These are phyloP conservation scores for Aspergillus viridinutans DNA, from an alignment of 2,329 filamentous ascomycete genomes.

Conservation along the genomic window DNA sequence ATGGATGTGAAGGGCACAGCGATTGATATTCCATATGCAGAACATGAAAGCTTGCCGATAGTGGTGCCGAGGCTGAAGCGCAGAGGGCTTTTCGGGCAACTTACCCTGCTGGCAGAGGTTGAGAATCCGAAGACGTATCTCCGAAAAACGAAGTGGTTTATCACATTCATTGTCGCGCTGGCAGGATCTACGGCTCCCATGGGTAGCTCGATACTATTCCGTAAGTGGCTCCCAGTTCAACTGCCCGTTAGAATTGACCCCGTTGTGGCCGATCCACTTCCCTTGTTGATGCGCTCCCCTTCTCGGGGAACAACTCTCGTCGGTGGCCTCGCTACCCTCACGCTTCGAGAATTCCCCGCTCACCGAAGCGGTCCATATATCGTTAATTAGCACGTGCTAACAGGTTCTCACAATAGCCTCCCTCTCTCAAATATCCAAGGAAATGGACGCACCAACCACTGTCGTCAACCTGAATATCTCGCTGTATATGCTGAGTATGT, in stretches of 20 bases:
- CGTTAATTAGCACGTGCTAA: background rate
- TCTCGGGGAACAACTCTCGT: background rate
- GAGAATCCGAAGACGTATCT: conserved; percentile 70
- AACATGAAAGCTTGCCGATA: conserved; percentile 34
- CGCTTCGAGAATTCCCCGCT: too few relatives aligned
- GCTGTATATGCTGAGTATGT: conserved; percentile 78
- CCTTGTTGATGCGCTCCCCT: background rate
- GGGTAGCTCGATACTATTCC: conserved; percentile 79
- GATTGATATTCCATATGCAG: conserved; percentile 13
- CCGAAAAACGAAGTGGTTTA: conserved; percentile 73
- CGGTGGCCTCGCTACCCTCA: too few relatives aligned
- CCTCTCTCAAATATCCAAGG: conserved; percentile 58
- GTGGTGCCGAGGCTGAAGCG: conserved; percentile 53
- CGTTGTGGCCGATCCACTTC: too few relatives aligned
- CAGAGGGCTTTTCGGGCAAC: conserved; percentile 66
- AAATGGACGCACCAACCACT: conserved; percentile 60
- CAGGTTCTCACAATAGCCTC: conserved; percentile 50
- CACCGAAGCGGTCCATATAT: too few relatives aligned
- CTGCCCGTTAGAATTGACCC: background rate
- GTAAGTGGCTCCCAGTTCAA: conserved; percentile 46
- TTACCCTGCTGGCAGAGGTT: conserved; percentile 74
- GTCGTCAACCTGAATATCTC: conserved; percentile 72
- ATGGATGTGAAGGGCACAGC: conserved; percentile 19
- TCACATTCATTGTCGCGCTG: conserved; percentile 72
- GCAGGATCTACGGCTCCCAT: conserved; percentile 75